Conservation (phyloP, 2,329 filamentous ascomycete species). For the Albophoma yamanashiensis region DNA sequence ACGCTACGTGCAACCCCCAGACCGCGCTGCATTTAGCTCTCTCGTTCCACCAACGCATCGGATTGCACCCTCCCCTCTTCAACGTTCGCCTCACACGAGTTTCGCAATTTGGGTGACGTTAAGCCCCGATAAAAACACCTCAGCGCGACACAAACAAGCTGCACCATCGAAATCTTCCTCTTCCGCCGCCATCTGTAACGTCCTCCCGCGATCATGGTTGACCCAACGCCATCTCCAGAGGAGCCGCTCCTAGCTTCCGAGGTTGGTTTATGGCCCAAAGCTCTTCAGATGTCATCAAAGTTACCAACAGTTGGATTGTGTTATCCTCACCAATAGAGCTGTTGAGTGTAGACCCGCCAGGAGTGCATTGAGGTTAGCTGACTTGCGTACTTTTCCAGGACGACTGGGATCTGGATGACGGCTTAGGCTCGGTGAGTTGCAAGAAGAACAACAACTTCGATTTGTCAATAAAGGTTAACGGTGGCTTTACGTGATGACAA, state of each 20-base stretch:
- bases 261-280: neutral
- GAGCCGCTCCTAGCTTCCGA: constrained; percentile 4
- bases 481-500: no score
- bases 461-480: neutral
- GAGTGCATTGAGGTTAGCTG: neutral
- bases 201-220: neutral
- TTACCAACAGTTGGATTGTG: neutral
- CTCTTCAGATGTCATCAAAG: no score
- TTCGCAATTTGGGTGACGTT: neutral
- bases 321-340: neutral
- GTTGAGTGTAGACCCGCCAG: neutral
- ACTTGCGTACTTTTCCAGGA: neutral
- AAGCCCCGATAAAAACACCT: neutral
- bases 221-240: neutral
- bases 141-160: neutral
- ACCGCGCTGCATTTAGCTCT: no score
- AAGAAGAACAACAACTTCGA: neutral
- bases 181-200: neutral
- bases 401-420: constrained; percentile 1
- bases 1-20: neutral
- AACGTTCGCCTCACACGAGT: neutral
- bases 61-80: neutral
- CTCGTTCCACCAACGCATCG: no score
- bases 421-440: constrained; percentile 1
- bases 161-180: neutral